Percentiles rank a stretch among this genome's conserved stretches.
These are phyloP conservation scores for Paraphaeosphaeria minitans DNA, from an alignment of 2,329 filamentous ascomycete genomes.

Conservation along the genomic window DNA sequence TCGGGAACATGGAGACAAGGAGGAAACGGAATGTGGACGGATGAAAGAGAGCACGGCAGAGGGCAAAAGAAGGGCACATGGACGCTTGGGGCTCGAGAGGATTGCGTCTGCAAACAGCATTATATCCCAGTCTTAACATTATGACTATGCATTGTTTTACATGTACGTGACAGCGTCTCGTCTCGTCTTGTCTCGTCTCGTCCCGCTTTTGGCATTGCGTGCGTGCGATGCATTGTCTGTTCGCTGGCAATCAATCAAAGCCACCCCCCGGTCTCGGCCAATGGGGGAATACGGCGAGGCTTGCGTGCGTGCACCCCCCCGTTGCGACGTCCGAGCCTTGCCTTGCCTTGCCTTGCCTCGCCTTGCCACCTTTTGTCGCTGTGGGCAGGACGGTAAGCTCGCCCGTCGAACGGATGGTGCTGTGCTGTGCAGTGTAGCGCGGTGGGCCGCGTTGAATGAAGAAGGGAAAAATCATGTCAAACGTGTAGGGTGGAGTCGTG, in stretches of 20 bases:
- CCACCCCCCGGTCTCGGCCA: neutral
- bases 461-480: neutral
- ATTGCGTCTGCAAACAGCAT: slow-evolving; percentile 14
- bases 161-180: neutral
- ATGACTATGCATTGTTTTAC: slow-evolving; percentile 8
- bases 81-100: slow-evolving; percentile 5
- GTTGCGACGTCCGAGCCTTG: slow-evolving; percentile 2
- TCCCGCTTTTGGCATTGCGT: neutral
- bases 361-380: slow-evolving; percentile 5
- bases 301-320: neutral
- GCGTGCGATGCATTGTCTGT: neutral
- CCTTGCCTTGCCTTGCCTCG: too few species aligned
- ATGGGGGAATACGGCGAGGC: slow-evolving; percentile 2
- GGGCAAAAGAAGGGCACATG: slow-evolving; percentile 2
- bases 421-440: neutral
- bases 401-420: neutral
- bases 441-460: too few species aligned
- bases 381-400: neutral
- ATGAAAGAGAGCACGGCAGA: neutral
- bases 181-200: neutral
- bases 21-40: neutral
- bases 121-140: slow-evolving; percentile 19
- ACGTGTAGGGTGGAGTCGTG: neutral
- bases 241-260: neutral
- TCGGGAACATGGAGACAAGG: neutral